Percentiles rank a stretch among this genome's conserved stretches.
phyloP scores from a whole-genome alignment of 768 basidiomycete genomes.

The Nidularia pulvinata region DNA sequence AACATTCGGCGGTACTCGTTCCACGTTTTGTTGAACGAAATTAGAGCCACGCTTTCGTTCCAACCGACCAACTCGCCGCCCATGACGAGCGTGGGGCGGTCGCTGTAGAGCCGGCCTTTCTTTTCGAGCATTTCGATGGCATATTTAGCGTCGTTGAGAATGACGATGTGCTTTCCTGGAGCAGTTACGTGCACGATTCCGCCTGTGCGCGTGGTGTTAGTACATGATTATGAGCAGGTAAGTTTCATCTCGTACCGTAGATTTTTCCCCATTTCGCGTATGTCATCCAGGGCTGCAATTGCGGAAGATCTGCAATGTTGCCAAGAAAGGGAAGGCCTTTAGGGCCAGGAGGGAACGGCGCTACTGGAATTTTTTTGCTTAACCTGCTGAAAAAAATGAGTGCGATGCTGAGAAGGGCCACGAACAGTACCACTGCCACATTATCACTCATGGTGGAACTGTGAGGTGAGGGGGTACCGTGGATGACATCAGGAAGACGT shows the following conservation, averaged over 20 bases:
- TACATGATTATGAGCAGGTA: not conserved
- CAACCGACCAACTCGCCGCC: conserved; percentile 15
- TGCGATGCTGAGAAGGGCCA: too few species aligned
- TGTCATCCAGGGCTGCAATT: too few species aligned
- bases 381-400: too few species aligned
- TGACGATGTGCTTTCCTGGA: conserved; percentile 19
- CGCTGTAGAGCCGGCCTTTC: conserved; percentile 15
- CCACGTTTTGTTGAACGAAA: conserved; percentile 11
- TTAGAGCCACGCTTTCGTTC: conserved; percentile 11
- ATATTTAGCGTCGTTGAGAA: conserved; percentile 20
- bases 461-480: too few species aligned
- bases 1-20: conserved; percentile 13
- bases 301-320: not conserved
- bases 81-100: conserved; percentile 27
- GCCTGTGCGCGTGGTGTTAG: conserved; percentile 12
- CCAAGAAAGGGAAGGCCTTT: too few species aligned
- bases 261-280: too few species aligned
- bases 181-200: conserved; percentile 26
- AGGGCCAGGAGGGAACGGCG: too few species aligned
- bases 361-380: too few species aligned
- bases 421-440: too few species aligned
- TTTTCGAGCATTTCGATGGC: conserved; percentile 23
- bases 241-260: too few species aligned
- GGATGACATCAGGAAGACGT: too few species aligned
- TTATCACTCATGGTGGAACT: too few species aligned